Base-by-base conservation (phyloP, 257 asterid genomes). In the Fraxinus cuspidata region DNA sequence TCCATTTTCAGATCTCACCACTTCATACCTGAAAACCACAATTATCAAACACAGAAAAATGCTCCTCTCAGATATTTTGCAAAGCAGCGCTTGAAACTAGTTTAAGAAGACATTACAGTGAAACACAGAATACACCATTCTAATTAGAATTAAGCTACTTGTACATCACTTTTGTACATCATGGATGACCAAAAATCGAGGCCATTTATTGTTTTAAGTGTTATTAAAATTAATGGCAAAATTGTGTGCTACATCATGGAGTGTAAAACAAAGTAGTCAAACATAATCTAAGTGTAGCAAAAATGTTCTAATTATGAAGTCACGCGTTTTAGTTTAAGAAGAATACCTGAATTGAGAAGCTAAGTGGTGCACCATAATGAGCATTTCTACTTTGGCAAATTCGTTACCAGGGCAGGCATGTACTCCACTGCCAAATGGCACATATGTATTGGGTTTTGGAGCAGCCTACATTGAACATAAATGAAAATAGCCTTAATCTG, bases 371-470 rank as follows among this genome's bases (percentile, higher is more conserved):
- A 86, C 87, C 87, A 94, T 78, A 28, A 92, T 82, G 70, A 92
- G 87, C 85, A 94, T 90, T 84, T 92, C 97, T 35, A 92, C 85
- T 90, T 94, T 94, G 27, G 97, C 96, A 40, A 92, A 94, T 77
- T 92, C 94, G 64, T 92, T 92, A 23, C 97, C 98, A 1, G 98
- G 98, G 58, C 98, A 94, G 28, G 97, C 90, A 73, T 94, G 98
- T 3, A 82, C 88, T 78, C 98, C 98, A 53, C 87, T 90, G 66
- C 98, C 98, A 81, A 92, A 94, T 18, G 98, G 97, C 92, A 94
- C 86, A 74, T 88, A 90, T 12, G 96, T 89, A 83, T 91, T 90
- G 21, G 96, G 93, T 76, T 90, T 91, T 3, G 86, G 89, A 42
- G 91, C 81, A 37, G 63, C 87, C 98, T 94, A 60, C n/a, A 37